Conservation (phyloP, 805 yeast genomes). For the Wickerhamomyces sydowiorum region DNA sequence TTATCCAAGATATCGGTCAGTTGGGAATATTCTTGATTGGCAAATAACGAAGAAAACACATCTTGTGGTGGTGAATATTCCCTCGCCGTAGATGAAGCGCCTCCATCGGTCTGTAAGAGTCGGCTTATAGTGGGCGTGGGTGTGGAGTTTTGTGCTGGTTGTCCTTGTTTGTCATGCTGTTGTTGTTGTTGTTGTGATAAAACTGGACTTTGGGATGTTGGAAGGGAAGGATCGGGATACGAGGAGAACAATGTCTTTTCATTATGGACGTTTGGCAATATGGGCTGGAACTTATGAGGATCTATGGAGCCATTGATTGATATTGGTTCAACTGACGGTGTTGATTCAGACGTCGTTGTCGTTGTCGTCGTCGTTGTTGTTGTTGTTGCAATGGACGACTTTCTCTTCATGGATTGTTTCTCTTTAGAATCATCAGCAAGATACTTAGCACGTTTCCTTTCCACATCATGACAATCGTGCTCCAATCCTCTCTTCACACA, state of each 20-base stretch:
- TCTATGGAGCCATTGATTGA: background rate
- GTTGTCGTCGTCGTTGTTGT: background rate
- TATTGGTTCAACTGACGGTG: background rate
- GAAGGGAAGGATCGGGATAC: too few species aligned
- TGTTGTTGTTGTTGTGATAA: too few species aligned
- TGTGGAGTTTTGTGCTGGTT: background rate
- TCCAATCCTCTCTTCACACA: conserved; percentile 58
- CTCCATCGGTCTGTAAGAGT: background rate
- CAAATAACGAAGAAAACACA: conserved; percentile 26
- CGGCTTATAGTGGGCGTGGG: background rate
- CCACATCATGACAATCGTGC: conserved; percentile 51
- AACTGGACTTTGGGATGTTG: too few species aligned
- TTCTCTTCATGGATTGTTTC: background rate
- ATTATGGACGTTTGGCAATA: background rate
- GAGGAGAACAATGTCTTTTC: too few species aligned
- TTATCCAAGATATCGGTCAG: conserved; percentile 32
- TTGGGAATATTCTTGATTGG: conserved; percentile 37
- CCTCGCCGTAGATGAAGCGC: background rate
- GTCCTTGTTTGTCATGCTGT: too few species aligned
- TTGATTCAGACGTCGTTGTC: background rate
- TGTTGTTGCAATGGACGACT: background rate
- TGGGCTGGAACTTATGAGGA: background rate
- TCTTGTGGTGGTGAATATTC: conserved; percentile 14
- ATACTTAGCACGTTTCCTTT: conserved; percentile 42
- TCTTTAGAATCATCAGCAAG: conserved; percentile 5